Base-by-base conservation (phyloP, 2,329 filamentous ascomycete species). In the Pseudofabraea citricarpa region DNA sequence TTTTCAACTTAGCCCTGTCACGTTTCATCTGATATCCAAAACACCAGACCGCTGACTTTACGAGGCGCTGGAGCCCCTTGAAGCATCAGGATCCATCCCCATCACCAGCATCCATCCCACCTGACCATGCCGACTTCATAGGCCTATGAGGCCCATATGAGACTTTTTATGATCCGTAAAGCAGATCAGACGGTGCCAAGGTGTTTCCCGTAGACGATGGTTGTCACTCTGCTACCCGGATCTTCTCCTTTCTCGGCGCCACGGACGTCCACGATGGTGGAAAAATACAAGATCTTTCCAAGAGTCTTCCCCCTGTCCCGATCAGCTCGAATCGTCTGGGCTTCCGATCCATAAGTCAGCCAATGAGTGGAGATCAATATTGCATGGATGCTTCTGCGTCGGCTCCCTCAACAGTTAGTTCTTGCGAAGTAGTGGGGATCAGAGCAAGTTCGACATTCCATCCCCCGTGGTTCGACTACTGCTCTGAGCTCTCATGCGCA, bases 121-220 rank as follows among this genome's bases (percentile, higher is more conserved):
- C n/a, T n/a, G n/a, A n/a, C n/a, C n/a, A n/a, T n/a, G n/a, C n/a
- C n/a, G n/a, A n/a, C n/a, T n/a, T n/a, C n/a, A n/a, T n/a, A n/a
- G n/a, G n/a, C 27, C 27, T 31, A n/a, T 15, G 5, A 10, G 21
- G 15, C 10, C 35, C 19, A 37, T 37, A 37, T 37, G 35, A 37
- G 35, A 37, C 35, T 20, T 15, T 37, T 8, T 37, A 37, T 37
- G 35, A 37, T 13, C 21, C 35, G 27, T n/a, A 13, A 22, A 15
- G 35, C 4, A 37, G 35, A 37, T 37, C 35, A 37, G 18, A 37
- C 35, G 19, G 19, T 6, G 35, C 35, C 35, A 37, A 37, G 35
- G 10, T 21, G 20, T 37, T 37, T 37, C 35, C 35, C 35, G 21
- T 21, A 15, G n/a, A 32, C 24, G 24, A 13, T 8, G 13, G 13